Base-by-base conservation (phyloP, 108 stramenopile species). In the Pseudonitzschia multistriata region DNA sequence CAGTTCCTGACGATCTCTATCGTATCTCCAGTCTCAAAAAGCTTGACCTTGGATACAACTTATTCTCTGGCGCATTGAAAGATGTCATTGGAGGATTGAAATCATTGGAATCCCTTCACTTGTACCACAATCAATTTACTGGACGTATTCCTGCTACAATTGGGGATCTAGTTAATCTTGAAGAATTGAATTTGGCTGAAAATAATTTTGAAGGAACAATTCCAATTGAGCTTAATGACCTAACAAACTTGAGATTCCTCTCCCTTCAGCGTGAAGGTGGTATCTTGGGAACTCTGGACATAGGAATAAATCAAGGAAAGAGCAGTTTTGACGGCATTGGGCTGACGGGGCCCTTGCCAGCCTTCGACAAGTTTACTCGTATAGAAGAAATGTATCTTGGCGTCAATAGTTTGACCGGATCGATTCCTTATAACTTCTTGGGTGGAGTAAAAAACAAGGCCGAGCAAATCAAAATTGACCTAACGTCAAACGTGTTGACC, bases 121-220 rank as follows among this genome's bases (percentile, higher is more conserved):
- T 83, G 53, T 72, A 72, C 33, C 71, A 81, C 49, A 90, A 90
- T 60, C 75, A 84, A 36, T 73, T 85, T 50, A 69, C 65, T 30
- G 68, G 77, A 45, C 69, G 40, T 1, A 67, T 81, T 54, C 81
- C 81, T 11, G 67, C 70, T n/a, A 61, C 49, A 17, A 68, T 81
- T n/a, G 77, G 80, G 27, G 63, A 72, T 5, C 54, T 81, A 55
- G 49, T 56, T 25, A 71, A 71, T 24, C 49, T 72, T 0, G 28
- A 60, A 57, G 57, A 40, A 21, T 59, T 74, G 65, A 48, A 74
- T 57, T 48, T 74, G 66, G 73, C 81, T 10, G 78, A 78, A 62
- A 79, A 76, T 29, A 50, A 56, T 25, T 76, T 83, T 21, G 54
- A 54, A 30, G 81, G 81, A 24, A 69, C 68, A 5, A 33, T 83